A percentile compares a stretch with the other conserved stretches of the same genome.
phyloP scores from a whole-genome alignment of 441 rosid genomes.

The Capsella rubella region DNA sequence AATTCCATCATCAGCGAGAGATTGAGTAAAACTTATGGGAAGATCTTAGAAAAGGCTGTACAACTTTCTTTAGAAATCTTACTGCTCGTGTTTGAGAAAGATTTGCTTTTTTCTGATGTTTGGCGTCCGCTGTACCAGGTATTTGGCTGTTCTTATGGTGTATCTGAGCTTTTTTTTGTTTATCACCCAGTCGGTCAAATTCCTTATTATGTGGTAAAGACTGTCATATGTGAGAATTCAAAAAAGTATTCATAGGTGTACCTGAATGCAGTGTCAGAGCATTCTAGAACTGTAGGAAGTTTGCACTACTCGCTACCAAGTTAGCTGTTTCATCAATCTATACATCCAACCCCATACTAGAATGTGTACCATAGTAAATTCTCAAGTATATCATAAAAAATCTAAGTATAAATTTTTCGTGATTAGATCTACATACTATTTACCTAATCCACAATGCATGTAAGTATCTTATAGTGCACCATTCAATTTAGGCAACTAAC shows the following conservation, averaged over 20 bases:
- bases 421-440: conserved; percentile 7
- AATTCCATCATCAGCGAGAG: conserved; percentile 76
- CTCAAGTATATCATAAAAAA: conserved; percentile 1
- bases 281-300: conserved; percentile 13
- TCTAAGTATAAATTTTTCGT: background rate
- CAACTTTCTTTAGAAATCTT: conserved; percentile 87
- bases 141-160: conserved; percentile 23
- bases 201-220: conserved; percentile 6
- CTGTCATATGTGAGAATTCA: conserved; percentile 25
- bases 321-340: conserved; percentile 25
- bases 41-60: conserved; percentile 89
- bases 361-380: conserved; percentile 10
- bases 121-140: conserved; percentile 99
- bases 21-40: conserved; percentile 81
- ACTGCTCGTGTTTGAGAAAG: conserved; percentile 85
- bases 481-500: conserved; percentile 15
- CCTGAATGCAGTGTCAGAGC: conserved; percentile 3
- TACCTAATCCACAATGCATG: background rate
- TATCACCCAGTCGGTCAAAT: conserved; percentile 18
- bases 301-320: conserved; percentile 11
- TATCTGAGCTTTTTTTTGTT: conserved; percentile 17
- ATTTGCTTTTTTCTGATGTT: conserved; percentile 77
- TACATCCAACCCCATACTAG: background rate
- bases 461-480: conserved; percentile 5
- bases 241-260: conserved; percentile 20